Conservation (phyloP, 305 asterid genomes). For the Fraxinus floribunda region DNA sequence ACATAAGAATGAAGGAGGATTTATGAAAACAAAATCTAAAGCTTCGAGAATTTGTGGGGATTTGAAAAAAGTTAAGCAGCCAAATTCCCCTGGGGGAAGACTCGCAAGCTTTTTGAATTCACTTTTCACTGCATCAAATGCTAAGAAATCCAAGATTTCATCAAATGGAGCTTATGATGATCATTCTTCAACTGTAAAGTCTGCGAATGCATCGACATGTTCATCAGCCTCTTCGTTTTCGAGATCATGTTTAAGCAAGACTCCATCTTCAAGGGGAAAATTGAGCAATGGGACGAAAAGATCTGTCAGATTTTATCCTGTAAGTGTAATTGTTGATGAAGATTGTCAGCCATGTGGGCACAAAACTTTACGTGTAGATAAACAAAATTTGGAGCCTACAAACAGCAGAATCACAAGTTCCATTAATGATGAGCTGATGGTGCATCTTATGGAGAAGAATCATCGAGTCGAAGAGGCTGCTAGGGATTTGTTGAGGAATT, state of each 20-base stretch:
- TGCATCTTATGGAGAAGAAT: constrained; percentile 56
- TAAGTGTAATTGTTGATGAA: constrained; percentile 62
- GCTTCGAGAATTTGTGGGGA: constrained; percentile 80
- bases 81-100: constrained; percentile 85
- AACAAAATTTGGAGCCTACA: background rate
- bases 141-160: constrained; percentile 53
- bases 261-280: constrained; percentile 61
- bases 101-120: constrained; percentile 76
- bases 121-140: constrained; percentile 56
- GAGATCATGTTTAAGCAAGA: constrained; percentile 80
- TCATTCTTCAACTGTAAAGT: constrained; percentile 43
- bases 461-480: constrained; percentile 65
- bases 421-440: constrained; percentile 44
- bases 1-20: constrained; percentile 50
- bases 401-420: constrained; percentile 29
- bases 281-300: constrained; percentile 48
- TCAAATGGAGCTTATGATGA: constrained; percentile 12
- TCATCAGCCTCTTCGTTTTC: constrained; percentile 86
- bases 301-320: constrained; percentile 72
- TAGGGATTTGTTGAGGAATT: constrained; percentile 54
- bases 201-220: constrained; percentile 67
- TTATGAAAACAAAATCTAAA: constrained; percentile 62
- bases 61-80: constrained; percentile 83
- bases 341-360: constrained; percentile 61
- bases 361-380: constrained; percentile 35